Conservation (phyloP, 1,284 basidiomycete genomes). For the Ceratobasidium sp. region DNA sequence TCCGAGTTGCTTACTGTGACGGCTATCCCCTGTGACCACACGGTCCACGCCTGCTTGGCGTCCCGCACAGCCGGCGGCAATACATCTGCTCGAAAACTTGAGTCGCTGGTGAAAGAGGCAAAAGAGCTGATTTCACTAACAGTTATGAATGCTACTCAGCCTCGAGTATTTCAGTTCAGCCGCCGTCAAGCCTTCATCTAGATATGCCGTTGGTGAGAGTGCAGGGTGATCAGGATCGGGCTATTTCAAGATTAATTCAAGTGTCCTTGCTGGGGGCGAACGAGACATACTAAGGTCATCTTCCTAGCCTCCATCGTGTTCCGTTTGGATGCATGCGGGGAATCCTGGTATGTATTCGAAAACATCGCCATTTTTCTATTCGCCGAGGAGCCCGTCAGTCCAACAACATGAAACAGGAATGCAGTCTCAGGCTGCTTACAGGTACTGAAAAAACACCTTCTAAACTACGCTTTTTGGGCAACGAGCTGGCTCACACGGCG, state of each 20-base stretch:
- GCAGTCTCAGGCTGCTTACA: neutral
- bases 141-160: conserved; percentile 9
- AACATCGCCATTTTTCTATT: neutral
- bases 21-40: conserved; percentile 36
- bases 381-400: neutral
- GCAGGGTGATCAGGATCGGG: neutral
- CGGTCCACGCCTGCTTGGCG: conserved; percentile 31
- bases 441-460: neutral
- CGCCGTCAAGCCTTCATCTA: neutral
- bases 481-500: no score
- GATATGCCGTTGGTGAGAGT: neutral
- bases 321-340: neutral
- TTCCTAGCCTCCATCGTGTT: neutral
- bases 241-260: neutral
- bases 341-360: neutral
- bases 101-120: neutral
- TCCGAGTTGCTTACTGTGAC: conserved; percentile 29
- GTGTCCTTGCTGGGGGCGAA: neutral
- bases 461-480: neutral
- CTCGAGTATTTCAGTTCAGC: neutral
- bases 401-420: neutral
- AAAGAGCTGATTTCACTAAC: neutral
- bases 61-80: conserved; percentile 32
- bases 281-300: neutral
- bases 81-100: conserved; percentile 7